These are phyloP conservation scores for Bretschneidera sinensis DNA, from an alignment of 345 rosid species.

Conservation along the genomic window DNA sequence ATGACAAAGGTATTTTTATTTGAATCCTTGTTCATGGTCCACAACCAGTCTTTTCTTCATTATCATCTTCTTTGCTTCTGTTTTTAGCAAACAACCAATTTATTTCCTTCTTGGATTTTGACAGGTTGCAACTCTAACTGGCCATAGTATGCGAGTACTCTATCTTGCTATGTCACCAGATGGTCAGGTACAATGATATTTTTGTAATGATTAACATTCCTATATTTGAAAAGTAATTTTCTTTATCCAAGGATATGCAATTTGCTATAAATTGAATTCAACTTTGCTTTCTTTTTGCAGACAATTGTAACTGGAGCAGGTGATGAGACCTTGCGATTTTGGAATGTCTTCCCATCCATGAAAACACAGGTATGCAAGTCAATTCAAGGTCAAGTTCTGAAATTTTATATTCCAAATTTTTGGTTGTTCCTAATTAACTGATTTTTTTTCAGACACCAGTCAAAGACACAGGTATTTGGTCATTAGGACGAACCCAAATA, in stretches of 20 bases:
- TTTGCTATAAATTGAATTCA: too few relatives aligned
- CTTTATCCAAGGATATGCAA: background rate
- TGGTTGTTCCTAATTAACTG: background rate
- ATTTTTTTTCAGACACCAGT: slow-evolving; percentile 61
- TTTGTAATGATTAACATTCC: background rate
- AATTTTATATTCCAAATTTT: background rate
- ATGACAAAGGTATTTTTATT: slow-evolving; percentile 72
- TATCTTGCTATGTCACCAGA: slow-evolving; percentile 91
- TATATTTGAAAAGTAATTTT: too few relatives aligned
- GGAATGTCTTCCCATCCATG: slow-evolving; percentile 89
- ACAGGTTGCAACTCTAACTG: slow-evolving; percentile 83
- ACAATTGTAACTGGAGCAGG: slow-evolving; percentile 99
- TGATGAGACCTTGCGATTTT: slow-evolving; percentile 88
- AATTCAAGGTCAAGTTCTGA: background rate
- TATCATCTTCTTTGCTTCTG: background rate
- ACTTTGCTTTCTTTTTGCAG: slow-evolving; percentile 28
- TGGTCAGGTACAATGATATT: slow-evolving; percentile 57
- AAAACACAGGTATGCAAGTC: slow-evolving; percentile 55
- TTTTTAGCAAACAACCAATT: background rate
- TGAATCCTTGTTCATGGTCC: background rate
- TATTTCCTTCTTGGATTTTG: slow-evolving; percentile 5
- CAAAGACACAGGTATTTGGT: slow-evolving; percentile 94
- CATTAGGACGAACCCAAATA: slow-evolving; percentile 79
- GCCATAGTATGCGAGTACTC: slow-evolving; percentile 91
- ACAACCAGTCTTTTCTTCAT: background rate